Evolutionary conservation across 106 monocot genomes (phyloP), one percentile per base, ranked within the genome.

Genomic region (Dioscorea dumetorum): DNA sequence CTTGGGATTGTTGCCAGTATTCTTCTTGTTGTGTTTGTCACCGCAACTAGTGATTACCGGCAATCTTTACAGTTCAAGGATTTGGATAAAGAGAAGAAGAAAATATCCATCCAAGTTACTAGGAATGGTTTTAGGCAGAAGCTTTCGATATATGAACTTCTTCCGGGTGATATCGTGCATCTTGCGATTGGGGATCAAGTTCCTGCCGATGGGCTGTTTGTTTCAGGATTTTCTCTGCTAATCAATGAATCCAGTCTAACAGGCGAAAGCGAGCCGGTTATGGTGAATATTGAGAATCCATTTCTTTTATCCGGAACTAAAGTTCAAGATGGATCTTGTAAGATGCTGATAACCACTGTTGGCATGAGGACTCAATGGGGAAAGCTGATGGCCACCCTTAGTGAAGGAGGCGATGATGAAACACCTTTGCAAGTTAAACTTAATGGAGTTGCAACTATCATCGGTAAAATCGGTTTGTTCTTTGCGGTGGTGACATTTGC

Each of bases 361-460:
- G 90, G 90, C 33, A 90, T 90, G 90, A 77, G 75, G 63, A 90
- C 90, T 7, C 90, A 90, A 34, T 90, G 90, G 86, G 90, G 90
- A 33, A 86, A 86, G 58, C 75, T 90, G 66, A 80, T 86, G 83
- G 86, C 83, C 17, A 86, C 90, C 0, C 78, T 90, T 8, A 86
- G 78, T 53, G 90, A 90, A 74, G 83, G 80, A 53, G 90, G 85
- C 18, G 85, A 90, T 67, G 90, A 86, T 70, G 90, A 90, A 61
- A 90, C 90, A 62, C 90, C 90, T 28, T 76, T 90, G 73, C 90
- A 90, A 68, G 86, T 90, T 48, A 90, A 86, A 73, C 65, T 90
- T 31, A 90, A 90, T 71, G 90, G 90, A 17, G 90, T 90, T 24
- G 90, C 90, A 22, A 76, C 78, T 60, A 83, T 86, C 10, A 90